Base-by-base conservation (phyloP, 202 grass and related monocot species). In the Eragrostis tef region DNA sequence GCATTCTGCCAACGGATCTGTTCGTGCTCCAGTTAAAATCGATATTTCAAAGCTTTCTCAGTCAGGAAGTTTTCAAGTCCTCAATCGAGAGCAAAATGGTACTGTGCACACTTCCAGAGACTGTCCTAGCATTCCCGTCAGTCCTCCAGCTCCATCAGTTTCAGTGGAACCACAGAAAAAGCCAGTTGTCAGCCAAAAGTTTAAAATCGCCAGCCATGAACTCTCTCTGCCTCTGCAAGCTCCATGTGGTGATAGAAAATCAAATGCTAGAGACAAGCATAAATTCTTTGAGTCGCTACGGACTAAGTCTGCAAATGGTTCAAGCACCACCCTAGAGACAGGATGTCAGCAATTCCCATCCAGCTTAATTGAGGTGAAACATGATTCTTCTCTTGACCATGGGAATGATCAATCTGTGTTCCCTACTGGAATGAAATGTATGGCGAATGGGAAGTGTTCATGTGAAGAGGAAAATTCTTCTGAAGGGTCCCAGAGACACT, bases 11-110 rank as follows among this genome's bases (percentile, higher is more conserved):
- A 86, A 81, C 9, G 72, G 70, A 47, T 63, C 83, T 81, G 31
- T 68, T 72, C 81, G 77, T 60, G 64, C 80, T 78, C 76, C 86
- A 48, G 71, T 72, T 48, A 94, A 90, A 90, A 50, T 76, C 1
- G 87, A 92, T 64, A 26, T 73, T 84, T 70, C 87, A 79, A 94
- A 94, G 80, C 13, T 79, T 46, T 70, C 77, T 79, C 83, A 84
- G 47, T 75, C 69, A 77, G 88, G 83, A 52, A 88, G 64, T 68
- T 78, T 88, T 78, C 87, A 90, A 86, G 78, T 94, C 49, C 91
- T 94, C 77, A 87, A 66, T 50, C 76, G 86, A 79, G 91, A 94
- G 72, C 86, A 90, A 78, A 94, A 88, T 20, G 73, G 86, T 63
- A 21, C 65, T 63, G 53, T 73, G 26, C 80, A 77, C 64, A 84